phyloP scores from a whole-genome alignment of 805 yeast genomes.

The Candida piceae region DNA sequence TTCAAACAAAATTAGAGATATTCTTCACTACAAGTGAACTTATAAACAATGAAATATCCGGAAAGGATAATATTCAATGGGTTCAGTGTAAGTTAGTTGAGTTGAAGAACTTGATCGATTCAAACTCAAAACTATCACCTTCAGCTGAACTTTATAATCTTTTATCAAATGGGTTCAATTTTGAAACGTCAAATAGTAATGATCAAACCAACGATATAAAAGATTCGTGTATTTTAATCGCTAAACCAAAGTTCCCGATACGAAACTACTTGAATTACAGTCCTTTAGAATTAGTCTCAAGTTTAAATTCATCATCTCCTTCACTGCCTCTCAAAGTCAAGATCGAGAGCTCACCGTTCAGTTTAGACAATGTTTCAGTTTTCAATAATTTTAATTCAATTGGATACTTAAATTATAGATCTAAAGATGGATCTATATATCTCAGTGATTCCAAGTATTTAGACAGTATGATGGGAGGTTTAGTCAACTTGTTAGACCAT shows the following conservation, averaged over 20 bases:
- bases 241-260: slow-evolving; percentile 10
- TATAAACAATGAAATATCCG: slow-evolving; percentile 7
- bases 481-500: slow-evolving; percentile 17
- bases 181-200: slow-evolving; percentile 28
- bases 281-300: slow-evolving; percentile 1
- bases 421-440: slow-evolving; percentile 12
- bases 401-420: slow-evolving; percentile 24
- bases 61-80: slow-evolving; percentile 16
- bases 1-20: slow-evolving; percentile 8
- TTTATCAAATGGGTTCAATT: slow-evolving; percentile 17
- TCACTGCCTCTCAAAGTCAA: slow-evolving; percentile 6
- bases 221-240: slow-evolving; percentile 14
- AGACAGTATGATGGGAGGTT: slow-evolving; percentile 43
- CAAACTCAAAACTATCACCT: background rate
- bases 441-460: slow-evolving; percentile 37
- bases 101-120: slow-evolving; percentile 1
- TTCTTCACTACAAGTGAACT: slow-evolving; percentile 12
- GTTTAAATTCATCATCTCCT: background rate
- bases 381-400: slow-evolving; percentile 14
- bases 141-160: slow-evolving; percentile 4
- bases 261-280: slow-evolving; percentile 1
- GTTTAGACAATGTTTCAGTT: slow-evolving; percentile 17
- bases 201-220: slow-evolving; percentile 36
- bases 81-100: slow-evolving; percentile 14
- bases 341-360: slow-evolving; percentile 22